Evolutionary conservation across 2,329 filamentous ascomycete genomes (phyloP).

Genomic region (Curvularia spicifera): DNA sequence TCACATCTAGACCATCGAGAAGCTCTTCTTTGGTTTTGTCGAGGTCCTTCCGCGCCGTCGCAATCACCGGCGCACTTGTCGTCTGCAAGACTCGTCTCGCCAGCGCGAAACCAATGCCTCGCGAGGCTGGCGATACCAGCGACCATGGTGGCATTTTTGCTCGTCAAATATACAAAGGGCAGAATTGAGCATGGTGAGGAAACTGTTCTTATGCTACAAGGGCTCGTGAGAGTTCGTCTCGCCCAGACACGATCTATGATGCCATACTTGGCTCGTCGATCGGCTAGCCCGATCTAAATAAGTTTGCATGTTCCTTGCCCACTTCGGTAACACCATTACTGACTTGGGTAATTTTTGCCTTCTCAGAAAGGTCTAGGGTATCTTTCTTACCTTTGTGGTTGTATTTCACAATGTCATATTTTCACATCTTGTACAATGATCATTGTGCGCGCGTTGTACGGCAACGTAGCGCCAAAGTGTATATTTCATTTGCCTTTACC

Average conservation of each 20-base stretch:
- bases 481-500: not conserved
- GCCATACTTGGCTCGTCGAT: conserved; percentile 36
- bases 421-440: not conserved
- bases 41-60: conserved; percentile 64
- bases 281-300: conserved; percentile 20
- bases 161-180: not conserved
- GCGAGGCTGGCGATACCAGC: conserved; percentile 64
- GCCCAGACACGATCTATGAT: conserved; percentile 39
- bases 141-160: conserved; percentile 55
- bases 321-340: not conserved
- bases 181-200: conserved; percentile 16
- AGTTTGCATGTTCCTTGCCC: conserved; percentile 1
- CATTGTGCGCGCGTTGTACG: not conserved
- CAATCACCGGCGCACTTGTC: conserved; percentile 65
- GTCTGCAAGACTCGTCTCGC: conserved; percentile 64
- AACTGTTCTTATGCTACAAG: conserved; percentile 4
- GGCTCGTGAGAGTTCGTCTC: conserved; percentile 16
- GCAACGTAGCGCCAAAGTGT: not conserved
- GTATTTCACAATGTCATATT: not conserved
- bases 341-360: not conserved
- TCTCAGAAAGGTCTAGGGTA: not conserved
- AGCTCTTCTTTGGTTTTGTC: conserved; percentile 58
- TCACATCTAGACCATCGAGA: conserved; percentile 57
- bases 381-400: not conserved
- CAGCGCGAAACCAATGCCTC: conserved; percentile 68